Percentiles rank a stretch among this genome's conserved stretches.
Evolutionary conservation across 2,329 filamentous ascomycete genomes (phyloP).

Genomic region (Cordyceps javanica): DNA sequence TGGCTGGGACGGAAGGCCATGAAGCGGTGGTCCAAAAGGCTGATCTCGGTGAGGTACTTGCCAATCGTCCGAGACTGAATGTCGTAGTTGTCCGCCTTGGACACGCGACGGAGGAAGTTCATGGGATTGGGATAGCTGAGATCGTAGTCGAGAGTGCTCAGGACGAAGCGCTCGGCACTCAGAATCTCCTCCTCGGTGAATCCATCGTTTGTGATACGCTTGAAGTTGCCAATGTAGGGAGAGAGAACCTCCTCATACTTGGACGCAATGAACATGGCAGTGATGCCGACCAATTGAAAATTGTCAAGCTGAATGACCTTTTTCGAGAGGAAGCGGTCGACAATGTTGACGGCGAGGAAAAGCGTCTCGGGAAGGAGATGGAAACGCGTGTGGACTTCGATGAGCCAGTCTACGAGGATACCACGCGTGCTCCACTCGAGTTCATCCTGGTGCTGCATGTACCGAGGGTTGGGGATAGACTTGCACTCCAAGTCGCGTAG

Average conservation of each 20-base stretch:
- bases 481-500: constrained; percentile 77
- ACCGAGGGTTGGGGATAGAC: constrained; percentile 78
- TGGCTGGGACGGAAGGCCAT: constrained; percentile 85
- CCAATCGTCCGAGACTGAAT: constrained; percentile 94
- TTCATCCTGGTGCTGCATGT: constrained; percentile 92
- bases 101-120: constrained; percentile 98
- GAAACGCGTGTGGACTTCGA: constrained; percentile 97
- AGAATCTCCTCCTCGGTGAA: constrained; percentile 94
- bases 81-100: constrained; percentile 98
- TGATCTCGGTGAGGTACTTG: constrained; percentile 98
- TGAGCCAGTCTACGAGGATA: constrained; percentile 95
- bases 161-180: constrained; percentile 91
- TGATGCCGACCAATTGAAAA: constrained; percentile 92
- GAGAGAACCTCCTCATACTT: constrained; percentile 99
- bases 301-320: constrained; percentile 96
- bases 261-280: constrained; percentile 98
- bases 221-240: constrained; percentile 94
- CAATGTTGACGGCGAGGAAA: constrained; percentile 95
- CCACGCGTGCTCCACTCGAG: constrained; percentile 98
- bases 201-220: constrained; percentile 91
- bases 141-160: constrained; percentile 88
- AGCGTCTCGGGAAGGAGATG: constrained; percentile 91
- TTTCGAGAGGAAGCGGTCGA: constrained; percentile 91
- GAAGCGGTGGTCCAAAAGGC: constrained; percentile 89
- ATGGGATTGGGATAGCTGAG: constrained; percentile 98